Percentiles rank a stretch among this genome's conserved stretches.
Evolutionary conservation across 2,329 filamentous ascomycete species (phyloP).

Genomic region (Talaromyces sp.): DNA sequence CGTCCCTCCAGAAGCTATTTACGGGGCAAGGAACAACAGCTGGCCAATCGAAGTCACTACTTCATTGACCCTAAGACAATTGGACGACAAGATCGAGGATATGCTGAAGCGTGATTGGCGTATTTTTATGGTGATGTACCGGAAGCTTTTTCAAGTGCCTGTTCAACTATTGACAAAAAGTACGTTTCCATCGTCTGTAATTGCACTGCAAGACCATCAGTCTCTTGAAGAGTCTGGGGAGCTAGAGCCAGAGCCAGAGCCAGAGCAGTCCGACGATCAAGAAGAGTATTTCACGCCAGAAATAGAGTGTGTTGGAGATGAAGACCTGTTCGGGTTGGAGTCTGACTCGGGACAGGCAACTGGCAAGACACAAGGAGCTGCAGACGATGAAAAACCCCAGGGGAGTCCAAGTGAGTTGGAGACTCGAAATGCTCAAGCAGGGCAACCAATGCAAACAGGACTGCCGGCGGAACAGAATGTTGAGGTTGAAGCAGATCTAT

Average conservation of each 20-base stretch:
- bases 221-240: neutral
- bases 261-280: neutral
- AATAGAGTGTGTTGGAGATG: neutral
- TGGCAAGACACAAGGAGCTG: neutral
- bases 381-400: neutral
- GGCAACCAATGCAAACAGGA: neutral
- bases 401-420: neutral
- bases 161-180: neutral
- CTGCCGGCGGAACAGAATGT: neutral
- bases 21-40: too few species aligned
- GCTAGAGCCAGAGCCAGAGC: neutral
- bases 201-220: neutral
- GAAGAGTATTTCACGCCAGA: neutral
- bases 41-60: neutral
- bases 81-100: neutral
- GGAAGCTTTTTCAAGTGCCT: neutral
- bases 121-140: constrained; percentile 7
- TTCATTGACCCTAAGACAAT: neutral
- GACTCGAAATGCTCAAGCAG: neutral
- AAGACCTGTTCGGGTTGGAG: neutral
- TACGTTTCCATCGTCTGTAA: neutral
- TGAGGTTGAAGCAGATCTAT: too few species aligned
- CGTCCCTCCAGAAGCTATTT: too few species aligned
- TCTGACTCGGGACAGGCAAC: neutral
- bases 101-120: neutral